Conservation (phyloP, 305 asterid species). For the Solanum hybrid region DNA sequence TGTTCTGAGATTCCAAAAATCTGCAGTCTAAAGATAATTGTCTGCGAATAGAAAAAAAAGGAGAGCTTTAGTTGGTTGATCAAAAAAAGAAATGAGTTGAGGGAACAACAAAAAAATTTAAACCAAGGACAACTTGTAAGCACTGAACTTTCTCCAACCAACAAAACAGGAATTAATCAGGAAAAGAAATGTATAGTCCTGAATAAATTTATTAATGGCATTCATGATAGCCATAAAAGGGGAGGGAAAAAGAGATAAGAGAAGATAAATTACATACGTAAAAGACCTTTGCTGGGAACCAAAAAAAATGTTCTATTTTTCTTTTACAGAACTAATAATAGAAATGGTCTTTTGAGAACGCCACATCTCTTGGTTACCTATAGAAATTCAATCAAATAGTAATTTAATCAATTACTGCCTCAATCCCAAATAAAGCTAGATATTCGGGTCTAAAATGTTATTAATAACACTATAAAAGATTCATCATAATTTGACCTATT, state of each 20-base stretch:
- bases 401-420: background rate
- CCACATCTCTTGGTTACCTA: background rate
- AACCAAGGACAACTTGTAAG: background rate
- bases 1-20: conserved; percentile 73
- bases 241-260: background rate
- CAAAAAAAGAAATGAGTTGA: background rate
- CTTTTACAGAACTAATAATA: background rate
- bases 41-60: conserved; percentile 29
- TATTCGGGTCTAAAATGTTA: background rate
- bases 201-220: background rate
- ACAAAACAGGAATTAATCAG: background rate
- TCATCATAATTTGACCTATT: background rate
- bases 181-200: background rate
- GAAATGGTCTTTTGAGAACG: background rate
- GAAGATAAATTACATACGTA: background rate
- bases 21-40: conserved; percentile 67
- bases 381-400: background rate
- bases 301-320: background rate
- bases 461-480: background rate
- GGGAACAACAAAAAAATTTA: background rate
- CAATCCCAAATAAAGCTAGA: background rate
- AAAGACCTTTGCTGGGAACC: background rate
- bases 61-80: background rate
- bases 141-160: background rate
- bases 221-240: background rate